phyloP scores from a whole-genome alignment of 495 filamentous ascomycete genomes.

The Entonaema liquescens region DNA sequence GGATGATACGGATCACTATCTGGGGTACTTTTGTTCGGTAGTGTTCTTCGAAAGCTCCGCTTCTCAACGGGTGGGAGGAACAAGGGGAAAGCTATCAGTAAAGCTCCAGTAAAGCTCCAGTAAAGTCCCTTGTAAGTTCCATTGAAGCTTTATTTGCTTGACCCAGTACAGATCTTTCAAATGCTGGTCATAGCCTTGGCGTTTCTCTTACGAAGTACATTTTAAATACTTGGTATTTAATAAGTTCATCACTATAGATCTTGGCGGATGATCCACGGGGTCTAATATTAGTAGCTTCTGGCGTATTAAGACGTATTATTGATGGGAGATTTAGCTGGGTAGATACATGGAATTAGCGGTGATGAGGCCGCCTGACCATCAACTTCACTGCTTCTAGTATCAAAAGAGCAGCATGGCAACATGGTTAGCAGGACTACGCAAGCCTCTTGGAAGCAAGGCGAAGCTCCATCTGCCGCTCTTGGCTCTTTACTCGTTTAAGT shows the following conservation, averaged over 20 bases:
- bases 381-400: neutral
- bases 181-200: conserved; percentile 25
- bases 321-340: too few relatives aligned
- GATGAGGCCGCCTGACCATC: neutral
- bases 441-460: conserved; percentile 11
- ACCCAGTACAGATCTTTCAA: conserved; percentile 24
- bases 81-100: conserved; percentile 32
- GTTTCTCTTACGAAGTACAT: neutral
- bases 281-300: conserved; percentile 18
- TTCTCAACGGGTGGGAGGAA: conserved; percentile 33
- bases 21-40: conserved; percentile 31
- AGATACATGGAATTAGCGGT: neutral
- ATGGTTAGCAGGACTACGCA: neutral
- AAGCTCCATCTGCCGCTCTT: conserved; percentile 40
- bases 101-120: conserved; percentile 3
- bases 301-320: neutral
- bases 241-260: conserved; percentile 3
- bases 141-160: too few relatives aligned
- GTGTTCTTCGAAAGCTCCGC: conserved; percentile 18
- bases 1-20: conserved; percentile 30
- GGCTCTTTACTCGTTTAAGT: conserved; percentile 30
- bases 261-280: conserved; percentile 14
- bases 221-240: neutral
- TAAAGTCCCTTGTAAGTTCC: neutral
- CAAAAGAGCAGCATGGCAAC: neutral